These are phyloP conservation scores for Magnolia officinalis DNA, from an alignment of 164 flowering plant species.

Conservation along the genomic window DNA sequence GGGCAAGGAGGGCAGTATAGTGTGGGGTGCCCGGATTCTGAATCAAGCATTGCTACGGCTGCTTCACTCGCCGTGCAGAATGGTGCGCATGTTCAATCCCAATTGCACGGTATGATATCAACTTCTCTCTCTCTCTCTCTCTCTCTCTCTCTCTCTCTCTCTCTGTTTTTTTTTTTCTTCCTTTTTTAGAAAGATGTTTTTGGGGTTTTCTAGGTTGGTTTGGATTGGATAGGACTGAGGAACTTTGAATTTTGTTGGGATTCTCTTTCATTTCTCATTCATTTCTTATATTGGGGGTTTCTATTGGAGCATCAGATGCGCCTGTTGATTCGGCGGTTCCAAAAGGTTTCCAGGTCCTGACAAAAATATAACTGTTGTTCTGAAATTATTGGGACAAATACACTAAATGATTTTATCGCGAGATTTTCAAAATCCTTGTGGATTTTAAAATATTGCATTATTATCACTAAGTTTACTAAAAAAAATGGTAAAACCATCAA, in stretches of 20 bases:
- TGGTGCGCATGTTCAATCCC: constrained; percentile 50
- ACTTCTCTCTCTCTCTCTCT: too few relatives aligned
- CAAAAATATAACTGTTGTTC: too few relatives aligned
- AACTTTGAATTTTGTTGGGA: background rate
- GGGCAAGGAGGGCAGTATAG: constrained; percentile 70
- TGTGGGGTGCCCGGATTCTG: constrained; percentile 31
- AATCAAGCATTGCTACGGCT: constrained; percentile 15
- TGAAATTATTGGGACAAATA: too few relatives aligned
- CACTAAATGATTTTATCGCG: too few relatives aligned
- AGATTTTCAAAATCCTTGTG: too few relatives aligned
- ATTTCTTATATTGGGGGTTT: background rate
- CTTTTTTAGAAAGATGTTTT: too few relatives aligned
- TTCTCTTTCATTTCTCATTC: background rate
- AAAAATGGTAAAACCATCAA: too few relatives aligned
- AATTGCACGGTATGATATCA: constrained; percentile 30
- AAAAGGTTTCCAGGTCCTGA: constrained; percentile 31
- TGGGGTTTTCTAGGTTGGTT: background rate
- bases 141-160: too few relatives aligned
- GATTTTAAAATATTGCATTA: too few relatives aligned
- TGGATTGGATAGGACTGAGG: background rate
- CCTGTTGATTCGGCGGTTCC: constrained; percentile 37
- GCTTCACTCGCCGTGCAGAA: constrained; percentile 39
- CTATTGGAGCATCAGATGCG: constrained; percentile 47
- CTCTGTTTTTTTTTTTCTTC: too few relatives aligned
- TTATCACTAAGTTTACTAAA: too few relatives aligned